These are phyloP conservation scores for Pistacia integerrima DNA, from an alignment of 345 rosid species.

Conservation along the genomic window DNA sequence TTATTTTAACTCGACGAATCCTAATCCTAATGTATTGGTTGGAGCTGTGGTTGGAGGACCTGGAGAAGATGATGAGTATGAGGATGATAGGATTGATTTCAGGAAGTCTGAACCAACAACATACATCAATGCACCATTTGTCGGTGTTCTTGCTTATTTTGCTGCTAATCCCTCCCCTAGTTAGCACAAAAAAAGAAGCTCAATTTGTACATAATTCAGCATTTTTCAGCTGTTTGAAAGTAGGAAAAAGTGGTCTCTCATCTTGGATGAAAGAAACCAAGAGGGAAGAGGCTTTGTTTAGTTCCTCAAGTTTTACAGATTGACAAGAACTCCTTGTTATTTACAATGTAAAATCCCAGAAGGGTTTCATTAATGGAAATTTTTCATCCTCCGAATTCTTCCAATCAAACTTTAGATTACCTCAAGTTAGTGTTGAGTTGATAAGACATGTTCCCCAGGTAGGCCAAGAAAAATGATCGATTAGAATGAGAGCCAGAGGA, in stretches of 20 bases:
- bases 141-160: conserved; percentile 89
- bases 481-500: background rate
- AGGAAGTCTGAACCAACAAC: conserved; percentile 92
- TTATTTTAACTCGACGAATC: conserved; percentile 64
- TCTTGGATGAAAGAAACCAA: conserved; percentile 34
- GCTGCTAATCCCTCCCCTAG: conserved; percentile 68
- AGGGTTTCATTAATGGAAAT: background rate
- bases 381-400: background rate
- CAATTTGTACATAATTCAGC: conserved; percentile 17
- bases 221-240: background rate
- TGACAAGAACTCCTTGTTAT: conserved; percentile 21
- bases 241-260: conserved; percentile 44
- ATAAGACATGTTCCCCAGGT: background rate
- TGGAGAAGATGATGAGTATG: conserved; percentile 62
- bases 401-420: background rate
- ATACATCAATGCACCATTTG: conserved; percentile 93
- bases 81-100: conserved; percentile 68
- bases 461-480: background rate
- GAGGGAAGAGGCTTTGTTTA: conserved; percentile 40
- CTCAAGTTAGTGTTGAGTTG: background rate
- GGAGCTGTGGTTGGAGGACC: conserved; percentile 98
- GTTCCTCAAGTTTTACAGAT: background rate
- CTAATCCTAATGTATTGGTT: conserved; percentile 68
- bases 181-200: conserved; percentile 7
- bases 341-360: background rate